A percentile compares a stretch with the other conserved stretches of the same genome.
These are phyloP conservation scores for Ophioceras dolichostomum DNA, from an alignment of 2,329 filamentous ascomycete genomes.

Conservation along the genomic window DNA sequence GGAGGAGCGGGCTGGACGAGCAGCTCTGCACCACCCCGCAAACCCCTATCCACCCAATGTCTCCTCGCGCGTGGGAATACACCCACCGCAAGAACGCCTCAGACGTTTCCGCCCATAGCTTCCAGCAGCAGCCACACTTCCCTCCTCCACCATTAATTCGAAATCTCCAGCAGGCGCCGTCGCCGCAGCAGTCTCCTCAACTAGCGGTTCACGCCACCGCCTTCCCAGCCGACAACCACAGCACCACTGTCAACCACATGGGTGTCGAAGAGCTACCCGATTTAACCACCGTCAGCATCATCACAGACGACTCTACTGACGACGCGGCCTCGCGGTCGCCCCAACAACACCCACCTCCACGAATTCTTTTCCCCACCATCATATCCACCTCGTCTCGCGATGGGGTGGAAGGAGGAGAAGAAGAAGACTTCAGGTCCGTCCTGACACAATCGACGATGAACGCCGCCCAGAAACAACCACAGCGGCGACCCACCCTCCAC, in stretches of 20 bases:
- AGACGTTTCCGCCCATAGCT: constrained; percentile 39
- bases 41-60: constrained; percentile 59
- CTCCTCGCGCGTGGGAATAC: constrained; percentile 41
- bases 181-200: no score
- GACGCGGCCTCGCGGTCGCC: constrained; percentile 9
- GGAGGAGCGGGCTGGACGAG: constrained; percentile 54
- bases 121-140: constrained; percentile 9
- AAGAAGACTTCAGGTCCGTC: no score
- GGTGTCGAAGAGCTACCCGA: background rate
- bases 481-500: constrained; percentile 29
- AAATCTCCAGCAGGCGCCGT: background rate
- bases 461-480: no score
- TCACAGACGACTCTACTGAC: constrained; percentile 22
- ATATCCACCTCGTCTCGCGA: no score
- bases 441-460: no score
- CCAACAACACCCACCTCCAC: no score
- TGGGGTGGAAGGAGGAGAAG: no score
- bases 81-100: constrained; percentile 43
- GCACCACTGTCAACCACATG: no score
- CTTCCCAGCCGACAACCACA: no score
- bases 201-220: no score
- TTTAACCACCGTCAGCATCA: constrained; percentile 9
- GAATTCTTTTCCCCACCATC: no score
- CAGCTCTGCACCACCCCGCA: constrained; percentile 74
- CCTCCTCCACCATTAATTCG: constrained; percentile 17